Percentiles rank a stretch among this genome's conserved stretches.
Evolutionary conservation across 2,329 filamentous ascomycete species (phyloP).

Genomic region (Ophiostoma fasciatum): DNA sequence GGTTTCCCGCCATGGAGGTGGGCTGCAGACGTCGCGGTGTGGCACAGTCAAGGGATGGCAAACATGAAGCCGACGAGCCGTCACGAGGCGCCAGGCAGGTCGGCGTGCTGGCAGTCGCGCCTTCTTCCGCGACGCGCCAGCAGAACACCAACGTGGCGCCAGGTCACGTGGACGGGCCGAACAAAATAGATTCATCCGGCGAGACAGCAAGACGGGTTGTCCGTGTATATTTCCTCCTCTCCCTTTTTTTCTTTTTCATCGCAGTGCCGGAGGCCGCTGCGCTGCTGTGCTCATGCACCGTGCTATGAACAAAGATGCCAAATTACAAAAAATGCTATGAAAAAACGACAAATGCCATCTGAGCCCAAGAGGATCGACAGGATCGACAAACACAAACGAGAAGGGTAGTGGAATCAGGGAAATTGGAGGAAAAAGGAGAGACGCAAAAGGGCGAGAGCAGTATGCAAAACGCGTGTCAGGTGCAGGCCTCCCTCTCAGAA

Average conservation of each 20-base stretch:
- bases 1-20: constrained; percentile 6
- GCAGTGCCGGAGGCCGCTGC: too few relatives aligned
- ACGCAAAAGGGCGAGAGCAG: neutral
- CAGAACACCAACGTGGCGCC: constrained; percentile 6
- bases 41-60: neutral
- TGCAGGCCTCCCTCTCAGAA: too few relatives aligned
- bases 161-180: constrained; percentile 9
- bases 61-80: neutral
- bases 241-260: too few relatives aligned
- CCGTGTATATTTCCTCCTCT: too few relatives aligned
- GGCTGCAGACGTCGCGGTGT: neutral
- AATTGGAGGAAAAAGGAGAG: neutral
- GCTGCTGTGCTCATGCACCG: neutral
- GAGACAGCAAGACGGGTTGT: too few relatives aligned
- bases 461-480: too few relatives aligned
- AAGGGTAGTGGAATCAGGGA: neutral
- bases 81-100: too few relatives aligned
- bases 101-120: too few relatives aligned
- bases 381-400: neutral
- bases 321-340: constrained; percentile 2
- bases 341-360: constrained; percentile 3
- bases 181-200: too few relatives aligned
- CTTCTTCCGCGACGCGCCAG: too few relatives aligned
- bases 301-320: neutral
- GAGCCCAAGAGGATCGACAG: constrained; percentile 2